phyloP scores from a whole-genome alignment of 2,329 filamentous ascomycete species.

The Nemania sp. region DNA sequence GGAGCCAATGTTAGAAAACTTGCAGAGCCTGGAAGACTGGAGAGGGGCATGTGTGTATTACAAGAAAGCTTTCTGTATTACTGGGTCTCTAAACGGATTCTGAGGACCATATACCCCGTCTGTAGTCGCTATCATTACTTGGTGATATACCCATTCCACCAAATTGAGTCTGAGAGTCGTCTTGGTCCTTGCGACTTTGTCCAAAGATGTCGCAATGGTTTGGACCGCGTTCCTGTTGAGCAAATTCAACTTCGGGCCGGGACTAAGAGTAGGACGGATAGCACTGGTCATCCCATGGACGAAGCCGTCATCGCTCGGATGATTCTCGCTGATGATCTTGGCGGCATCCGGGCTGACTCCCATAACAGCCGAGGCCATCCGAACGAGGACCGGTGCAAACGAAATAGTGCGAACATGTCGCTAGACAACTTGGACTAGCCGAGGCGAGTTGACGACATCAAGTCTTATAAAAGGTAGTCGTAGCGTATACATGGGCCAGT shows the following conservation, averaged over 20 bases:
- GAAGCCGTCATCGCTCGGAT: slow-evolving; percentile 16
- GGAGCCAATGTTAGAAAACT: too few relatives aligned
- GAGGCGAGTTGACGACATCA: slow-evolving; percentile 25
- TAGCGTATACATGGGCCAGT: slow-evolving; percentile 25
- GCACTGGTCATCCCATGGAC: slow-evolving; percentile 25
- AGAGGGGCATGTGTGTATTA: too few relatives aligned
- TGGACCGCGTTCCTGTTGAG: slow-evolving; percentile 20
- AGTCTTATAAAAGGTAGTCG: slow-evolving; percentile 21
- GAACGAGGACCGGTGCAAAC: slow-evolving; percentile 21
- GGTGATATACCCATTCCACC: not conserved
- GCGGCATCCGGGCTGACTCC: slow-evolving; percentile 2
- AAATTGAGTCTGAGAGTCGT: not conserved
- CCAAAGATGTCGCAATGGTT: slow-evolving; percentile 14
- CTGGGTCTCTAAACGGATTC: slow-evolving; percentile 29
- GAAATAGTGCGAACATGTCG: slow-evolving; percentile 23
- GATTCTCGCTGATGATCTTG: slow-evolving; percentile 15
- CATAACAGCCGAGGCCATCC: slow-evolving; percentile 15
- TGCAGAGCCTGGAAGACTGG: too few relatives aligned
- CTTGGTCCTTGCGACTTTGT: not conserved
- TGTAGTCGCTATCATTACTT: slow-evolving; percentile 24
- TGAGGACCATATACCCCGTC: slow-evolving; percentile 23
- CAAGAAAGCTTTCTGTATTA: too few relatives aligned
- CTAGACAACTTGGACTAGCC: slow-evolving; percentile 19
- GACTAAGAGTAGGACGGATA: slow-evolving; percentile 18
- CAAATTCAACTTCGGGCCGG: slow-evolving; percentile 27